Conservation (phyloP, 164 flowering plant genomes). For the Aristolochia californica region DNA sequence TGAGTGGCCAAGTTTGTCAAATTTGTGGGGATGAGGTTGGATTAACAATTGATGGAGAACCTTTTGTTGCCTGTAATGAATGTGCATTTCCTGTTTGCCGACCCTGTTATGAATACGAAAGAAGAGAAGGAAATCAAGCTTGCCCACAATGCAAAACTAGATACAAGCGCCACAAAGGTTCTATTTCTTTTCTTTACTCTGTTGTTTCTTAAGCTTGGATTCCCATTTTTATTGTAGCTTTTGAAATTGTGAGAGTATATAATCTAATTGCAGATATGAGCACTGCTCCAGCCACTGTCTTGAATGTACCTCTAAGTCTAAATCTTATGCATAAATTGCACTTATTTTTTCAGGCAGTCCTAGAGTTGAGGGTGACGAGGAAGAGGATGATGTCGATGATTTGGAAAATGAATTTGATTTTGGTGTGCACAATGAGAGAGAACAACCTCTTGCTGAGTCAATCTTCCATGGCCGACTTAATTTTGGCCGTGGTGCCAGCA, state of each 20-base stretch:
- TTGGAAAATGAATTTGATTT: conserved; percentile 72
- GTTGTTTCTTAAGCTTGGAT: too few relatives aligned
- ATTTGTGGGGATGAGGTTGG: conserved; percentile 93
- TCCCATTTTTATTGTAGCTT: too few relatives aligned
- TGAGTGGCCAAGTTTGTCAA: conserved; percentile 81
- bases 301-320: too few relatives aligned
- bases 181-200: not conserved
- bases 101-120: conserved; percentile 90
- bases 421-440: conserved; percentile 18
- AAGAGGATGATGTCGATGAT: conserved; percentile 91
- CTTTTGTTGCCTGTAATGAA: conserved; percentile 93
- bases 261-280: too few relatives aligned
- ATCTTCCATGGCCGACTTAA: conserved; percentile 35
- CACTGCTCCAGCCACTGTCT: too few relatives aligned
- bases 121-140: conserved; percentile 86
- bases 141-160: conserved; percentile 96
- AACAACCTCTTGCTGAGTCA: conserved; percentile 36
- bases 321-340: too few relatives aligned
- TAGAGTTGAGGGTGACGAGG: conserved; percentile 94
- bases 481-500: conserved; percentile 32
- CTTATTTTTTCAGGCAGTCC: conserved; percentile 53
- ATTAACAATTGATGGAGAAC: conserved; percentile 60
- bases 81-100: conserved; percentile 97
- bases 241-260: too few relatives aligned
- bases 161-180: conserved; percentile 90